Conservation (phyloP, 768 basidiomycete species). For the Fomitopsis serialis region DNA sequence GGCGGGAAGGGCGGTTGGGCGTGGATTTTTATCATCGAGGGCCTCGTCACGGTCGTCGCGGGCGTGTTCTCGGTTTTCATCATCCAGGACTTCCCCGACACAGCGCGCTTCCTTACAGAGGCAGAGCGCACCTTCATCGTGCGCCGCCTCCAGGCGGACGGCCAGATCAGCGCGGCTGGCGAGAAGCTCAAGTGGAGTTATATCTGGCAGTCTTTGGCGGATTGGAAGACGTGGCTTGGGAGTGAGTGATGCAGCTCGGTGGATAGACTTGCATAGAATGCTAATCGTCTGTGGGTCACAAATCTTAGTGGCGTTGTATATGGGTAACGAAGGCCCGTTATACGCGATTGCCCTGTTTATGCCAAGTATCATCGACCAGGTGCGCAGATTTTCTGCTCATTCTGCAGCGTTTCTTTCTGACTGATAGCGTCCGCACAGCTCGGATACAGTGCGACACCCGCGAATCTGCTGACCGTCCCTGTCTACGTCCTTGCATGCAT, state of each 20-base stretch:
- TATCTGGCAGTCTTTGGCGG: constrained; percentile 49
- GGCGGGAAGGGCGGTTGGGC: constrained; percentile 61
- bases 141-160: constrained; percentile 57
- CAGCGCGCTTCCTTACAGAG: constrained; percentile 71
- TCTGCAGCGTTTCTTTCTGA: not conserved
- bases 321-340: constrained; percentile 56
- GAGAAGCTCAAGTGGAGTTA: constrained; percentile 55
- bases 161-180: constrained; percentile 69
- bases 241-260: constrained; percentile 21
- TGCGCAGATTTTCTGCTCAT: constrained; percentile 22
- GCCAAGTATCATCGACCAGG: constrained; percentile 72
- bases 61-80: constrained; percentile 66
- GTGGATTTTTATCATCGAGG: constrained; percentile 78
- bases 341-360: constrained; percentile 78
- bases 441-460: constrained; percentile 65
- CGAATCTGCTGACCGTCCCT: constrained; percentile 74
- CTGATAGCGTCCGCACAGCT: not conserved
- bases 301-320: constrained; percentile 46
- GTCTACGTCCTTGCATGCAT: constrained; percentile 69
- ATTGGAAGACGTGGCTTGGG: constrained; percentile 69
- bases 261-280: not conserved
- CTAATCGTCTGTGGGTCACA: not conserved
- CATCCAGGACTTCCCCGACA: constrained; percentile 80
- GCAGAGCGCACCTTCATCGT: constrained; percentile 63
- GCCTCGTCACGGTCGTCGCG: constrained; percentile 61